Conservation (phyloP, 768 basidiomycete species). For the Lactarius quietus region DNA sequence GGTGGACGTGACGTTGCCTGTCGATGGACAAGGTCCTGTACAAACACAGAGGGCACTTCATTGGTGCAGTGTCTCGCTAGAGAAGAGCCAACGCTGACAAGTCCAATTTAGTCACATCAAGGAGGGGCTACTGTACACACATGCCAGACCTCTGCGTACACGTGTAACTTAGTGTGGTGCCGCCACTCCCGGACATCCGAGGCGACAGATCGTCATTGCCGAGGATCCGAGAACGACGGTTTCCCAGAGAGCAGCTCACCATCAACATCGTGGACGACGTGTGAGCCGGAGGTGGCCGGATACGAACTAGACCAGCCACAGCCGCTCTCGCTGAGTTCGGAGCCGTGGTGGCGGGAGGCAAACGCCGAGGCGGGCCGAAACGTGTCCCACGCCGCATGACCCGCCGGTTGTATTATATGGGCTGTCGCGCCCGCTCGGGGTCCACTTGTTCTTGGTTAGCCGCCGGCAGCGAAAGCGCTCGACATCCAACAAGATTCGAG, state of each 20-base stretch:
- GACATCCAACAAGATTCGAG: conserved; percentile 25
- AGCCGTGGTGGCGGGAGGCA: conserved; percentile 8
- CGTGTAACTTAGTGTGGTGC: neutral
- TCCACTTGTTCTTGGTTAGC: conserved; percentile 13
- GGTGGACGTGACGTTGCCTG: neutral
- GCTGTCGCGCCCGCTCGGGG: conserved; percentile 10
- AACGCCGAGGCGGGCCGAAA: conserved; percentile 22
- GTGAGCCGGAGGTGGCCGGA: neutral
- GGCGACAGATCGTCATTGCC: neutral
- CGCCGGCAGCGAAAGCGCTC: conserved; percentile 22
- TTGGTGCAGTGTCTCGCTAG: conserved; percentile 1
- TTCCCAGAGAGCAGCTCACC: neutral
- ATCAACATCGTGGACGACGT: neutral
- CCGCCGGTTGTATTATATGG: conserved; percentile 16
- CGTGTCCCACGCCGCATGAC: conserved; percentile 13
- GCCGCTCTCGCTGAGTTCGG: conserved; percentile 10
- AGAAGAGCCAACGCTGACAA: neutral
- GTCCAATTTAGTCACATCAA: neutral
- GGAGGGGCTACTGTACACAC: neutral
- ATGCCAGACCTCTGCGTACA: neutral
- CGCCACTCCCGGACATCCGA: conserved; percentile 2
- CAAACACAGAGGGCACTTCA: neutral
- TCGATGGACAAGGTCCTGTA: neutral
- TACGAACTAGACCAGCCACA: neutral
- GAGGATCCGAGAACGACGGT: neutral